Evolutionary conservation across 2,329 filamentous ascomycete species (phyloP), one percentile per base, ranked within the genome.

Genomic region (Gaeumannomyces sp.): DNA sequence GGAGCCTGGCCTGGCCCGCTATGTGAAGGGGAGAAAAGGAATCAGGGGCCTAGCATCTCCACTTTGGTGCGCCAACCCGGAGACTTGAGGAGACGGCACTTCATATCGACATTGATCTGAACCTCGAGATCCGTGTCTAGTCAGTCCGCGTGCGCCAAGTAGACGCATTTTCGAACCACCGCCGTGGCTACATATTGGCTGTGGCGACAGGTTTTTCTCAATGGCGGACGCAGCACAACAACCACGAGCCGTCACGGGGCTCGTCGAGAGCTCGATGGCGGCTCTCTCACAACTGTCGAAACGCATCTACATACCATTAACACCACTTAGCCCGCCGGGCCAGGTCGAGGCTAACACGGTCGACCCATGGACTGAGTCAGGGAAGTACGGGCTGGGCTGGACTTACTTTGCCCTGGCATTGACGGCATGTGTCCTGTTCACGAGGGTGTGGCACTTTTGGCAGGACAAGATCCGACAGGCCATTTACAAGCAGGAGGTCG

Each of bases 401-500:
- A 92, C 94, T 19, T 97, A 96, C 76, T 96, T 97, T 72, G 88
- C 90, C 63, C 76, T 96, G 61, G 86, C 88, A 62, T 76, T 97
- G 66, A 82, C 93, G 68, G 83, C 84, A 33, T 71, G 86, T 64
- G 87, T 93, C 5, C 78, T 90, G 14, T 72, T 89, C 14, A 81
- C 94, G 73, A 87, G 92, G 69, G 83, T 91, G 73, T 97, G 93
- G 82, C 90, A 97, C 76, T 88, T 90, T 70, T 97, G 92, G 89
- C 92, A 93, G 71, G 93, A 97, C 80, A 96, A 95, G 79, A 92
- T 96, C 69, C 87, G 93, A 69, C 91, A 93, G 70, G 93, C 92
- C 68, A 86, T 95, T 66, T 91, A 95, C 79, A 94, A 96, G 78
- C 89, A 95, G 73, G 87, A 92, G 73, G 83, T 91, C 71, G 83